These are phyloP conservation scores for Colletotrichum orchidophilum DNA, from an alignment of 2,329 filamentous ascomycete genomes.

Conservation along the genomic window DNA sequence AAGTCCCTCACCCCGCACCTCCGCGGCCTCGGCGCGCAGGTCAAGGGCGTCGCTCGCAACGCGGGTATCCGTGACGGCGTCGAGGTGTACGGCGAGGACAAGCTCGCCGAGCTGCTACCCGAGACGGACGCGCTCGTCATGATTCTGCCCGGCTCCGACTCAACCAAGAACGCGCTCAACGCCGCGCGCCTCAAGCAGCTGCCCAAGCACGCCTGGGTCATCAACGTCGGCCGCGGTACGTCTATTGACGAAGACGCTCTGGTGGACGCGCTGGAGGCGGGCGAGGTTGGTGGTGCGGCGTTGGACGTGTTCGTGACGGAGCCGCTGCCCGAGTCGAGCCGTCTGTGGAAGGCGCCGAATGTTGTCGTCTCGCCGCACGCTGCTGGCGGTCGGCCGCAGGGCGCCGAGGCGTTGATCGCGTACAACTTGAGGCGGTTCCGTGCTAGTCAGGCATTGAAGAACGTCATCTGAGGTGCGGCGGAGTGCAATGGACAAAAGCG, in stretches of 20 bases:
- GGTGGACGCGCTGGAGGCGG: slow-evolving; percentile 53
- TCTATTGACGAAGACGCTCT: slow-evolving; percentile 60
- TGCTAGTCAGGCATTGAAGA: slow-evolving; percentile 67
- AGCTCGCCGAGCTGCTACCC: slow-evolving; percentile 60
- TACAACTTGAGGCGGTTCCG: slow-evolving; percentile 69
- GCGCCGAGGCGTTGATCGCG: slow-evolving; percentile 66
- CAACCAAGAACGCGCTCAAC: slow-evolving; percentile 65
- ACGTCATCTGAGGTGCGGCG: slow-evolving; percentile 48
- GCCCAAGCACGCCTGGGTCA: slow-evolving; percentile 66
- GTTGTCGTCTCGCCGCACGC: slow-evolving; percentile 65
- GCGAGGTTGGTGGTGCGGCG: slow-evolving; percentile 57
- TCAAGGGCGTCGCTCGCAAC: slow-evolving; percentile 65
- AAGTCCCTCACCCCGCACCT: slow-evolving; percentile 67
- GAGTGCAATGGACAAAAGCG: neutral
- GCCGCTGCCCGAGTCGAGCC: slow-evolving; percentile 53
- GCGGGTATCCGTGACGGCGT: slow-evolving; percentile 67
- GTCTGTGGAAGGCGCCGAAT: slow-evolving; percentile 62
- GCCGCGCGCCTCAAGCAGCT: slow-evolving; percentile 61
- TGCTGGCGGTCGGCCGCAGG: slow-evolving; percentile 69
- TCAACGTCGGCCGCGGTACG: slow-evolving; percentile 62
- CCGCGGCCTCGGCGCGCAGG: slow-evolving; percentile 63
- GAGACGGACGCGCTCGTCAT: slow-evolving; percentile 73
- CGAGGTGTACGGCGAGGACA: slow-evolving; percentile 65
- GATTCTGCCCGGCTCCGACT: slow-evolving; percentile 68
- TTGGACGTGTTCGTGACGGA: slow-evolving; percentile 60